A percentile compares a stretch with the other conserved stretches of the same genome.
Conservation (phyloP, 331 rosid species). For the Cucumis variabilis region DNA sequence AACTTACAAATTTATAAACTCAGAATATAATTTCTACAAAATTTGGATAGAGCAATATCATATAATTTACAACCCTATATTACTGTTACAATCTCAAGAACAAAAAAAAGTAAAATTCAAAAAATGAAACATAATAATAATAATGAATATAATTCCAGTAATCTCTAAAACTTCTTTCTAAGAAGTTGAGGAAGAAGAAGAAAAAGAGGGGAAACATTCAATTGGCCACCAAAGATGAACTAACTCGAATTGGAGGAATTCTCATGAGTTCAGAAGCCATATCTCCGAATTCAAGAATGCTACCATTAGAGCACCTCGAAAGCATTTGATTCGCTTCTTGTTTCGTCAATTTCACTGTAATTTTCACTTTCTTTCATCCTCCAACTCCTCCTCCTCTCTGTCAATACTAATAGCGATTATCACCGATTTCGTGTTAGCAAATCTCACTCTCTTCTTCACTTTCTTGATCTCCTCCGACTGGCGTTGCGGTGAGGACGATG, state of each 20-base stretch:
- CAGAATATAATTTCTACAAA: not conserved
- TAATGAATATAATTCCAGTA: not conserved
- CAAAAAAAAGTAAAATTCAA: not conserved
- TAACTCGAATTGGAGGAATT: slow-evolving; percentile 47
- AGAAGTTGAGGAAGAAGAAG: not conserved
- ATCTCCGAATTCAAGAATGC: slow-evolving; percentile 63
- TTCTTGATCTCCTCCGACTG: not conserved
- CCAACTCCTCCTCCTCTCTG: not conserved
- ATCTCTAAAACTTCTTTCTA: not conserved
- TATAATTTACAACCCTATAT: not conserved
- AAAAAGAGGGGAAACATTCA: not conserved
- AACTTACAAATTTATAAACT: too few relatives aligned
- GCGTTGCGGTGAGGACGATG: not conserved
- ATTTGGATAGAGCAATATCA: not conserved
- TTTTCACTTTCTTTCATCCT: slow-evolving; percentile 47
- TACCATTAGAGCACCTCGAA: slow-evolving; percentile 72
- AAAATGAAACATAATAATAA: not conserved
- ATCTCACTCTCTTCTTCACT: slow-evolving; percentile 32
- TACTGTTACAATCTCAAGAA: not conserved
- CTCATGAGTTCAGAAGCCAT: slow-evolving; percentile 51
- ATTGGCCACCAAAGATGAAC: not conserved
- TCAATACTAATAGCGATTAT: not conserved
- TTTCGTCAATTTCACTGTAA: slow-evolving; percentile 80
- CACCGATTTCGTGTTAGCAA: slow-evolving; percentile 21
- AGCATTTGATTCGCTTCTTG: slow-evolving; percentile 70